These are phyloP conservation scores for Ustilago hordei DNA, from an alignment of 1,284 basidiomycete genomes.

Conservation along the genomic window DNA sequence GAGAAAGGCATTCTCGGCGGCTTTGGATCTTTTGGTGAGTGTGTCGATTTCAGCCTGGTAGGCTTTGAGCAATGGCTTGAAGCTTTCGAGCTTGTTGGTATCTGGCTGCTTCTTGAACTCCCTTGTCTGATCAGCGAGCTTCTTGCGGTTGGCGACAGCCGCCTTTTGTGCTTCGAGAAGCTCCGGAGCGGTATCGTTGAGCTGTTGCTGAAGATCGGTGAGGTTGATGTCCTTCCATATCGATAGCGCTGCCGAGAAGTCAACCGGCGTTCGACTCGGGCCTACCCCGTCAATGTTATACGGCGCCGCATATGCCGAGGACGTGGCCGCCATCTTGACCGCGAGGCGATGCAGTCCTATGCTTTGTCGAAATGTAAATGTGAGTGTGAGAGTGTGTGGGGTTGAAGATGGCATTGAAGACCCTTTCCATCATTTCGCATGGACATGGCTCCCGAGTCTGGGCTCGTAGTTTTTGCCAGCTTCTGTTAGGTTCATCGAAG, in stretches of 20 bases:
- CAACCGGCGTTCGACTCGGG: conserved; percentile 33
- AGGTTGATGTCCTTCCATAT: conserved; percentile 58
- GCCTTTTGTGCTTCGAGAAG: conserved; percentile 57
- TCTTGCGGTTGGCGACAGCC: conserved; percentile 59
- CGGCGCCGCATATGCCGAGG: conserved; percentile 12
- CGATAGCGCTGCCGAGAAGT: conserved; percentile 55
- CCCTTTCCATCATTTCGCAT: conserved; percentile 2
- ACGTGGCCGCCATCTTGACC: conserved; percentile 19
- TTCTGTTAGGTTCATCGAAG: neutral
- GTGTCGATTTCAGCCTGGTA: conserved; percentile 97
- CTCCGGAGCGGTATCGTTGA: conserved; percentile 38
- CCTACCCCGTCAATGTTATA: conserved; percentile 31
- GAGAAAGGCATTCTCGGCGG: conserved; percentile 91
- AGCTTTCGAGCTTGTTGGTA: conserved; percentile 53
- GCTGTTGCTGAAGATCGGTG: conserved; percentile 40
- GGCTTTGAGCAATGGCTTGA: conserved; percentile 64
- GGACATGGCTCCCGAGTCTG: neutral
- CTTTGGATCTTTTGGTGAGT: conserved; percentile 89
- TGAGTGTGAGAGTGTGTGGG: neutral
- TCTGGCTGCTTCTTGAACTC: conserved; percentile 64
- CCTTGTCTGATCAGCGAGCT: conserved; percentile 64
- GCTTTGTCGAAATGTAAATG: neutral
- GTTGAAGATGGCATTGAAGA: conserved; percentile 1
- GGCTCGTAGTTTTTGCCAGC: neutral
- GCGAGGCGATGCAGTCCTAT: neutral